Conservation (phyloP, 306 rosid species). For the Dryas alaskensis region DNA sequence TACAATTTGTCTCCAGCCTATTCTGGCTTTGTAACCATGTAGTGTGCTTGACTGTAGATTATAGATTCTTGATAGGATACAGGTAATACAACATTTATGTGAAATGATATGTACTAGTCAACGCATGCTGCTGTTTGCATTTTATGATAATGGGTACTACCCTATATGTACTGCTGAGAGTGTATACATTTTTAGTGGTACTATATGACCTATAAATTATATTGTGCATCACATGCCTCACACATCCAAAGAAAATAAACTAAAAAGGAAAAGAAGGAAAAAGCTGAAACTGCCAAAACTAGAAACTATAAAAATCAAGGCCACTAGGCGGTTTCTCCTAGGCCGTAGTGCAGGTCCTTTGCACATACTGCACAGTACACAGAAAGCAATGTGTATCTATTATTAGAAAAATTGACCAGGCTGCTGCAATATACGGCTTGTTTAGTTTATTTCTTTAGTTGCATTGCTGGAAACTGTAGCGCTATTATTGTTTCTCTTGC, state of each 20-base stretch:
- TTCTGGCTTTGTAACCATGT: not conserved
- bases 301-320: not conserved
- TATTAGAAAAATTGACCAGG: not conserved
- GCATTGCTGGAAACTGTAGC: not conserved
- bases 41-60: not conserved
- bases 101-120: not conserved
- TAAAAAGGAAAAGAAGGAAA: not conserved
- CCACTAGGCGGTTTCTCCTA: not conserved
- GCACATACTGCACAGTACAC: no score
- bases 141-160: not conserved
- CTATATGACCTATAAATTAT: not conserved
- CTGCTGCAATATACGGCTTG: not conserved
- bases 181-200: not conserved
- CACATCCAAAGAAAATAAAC: not conserved
- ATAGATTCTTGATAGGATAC: not conserved
- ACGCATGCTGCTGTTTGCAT: not conserved
- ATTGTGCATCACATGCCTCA: not conserved
- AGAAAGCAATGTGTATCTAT: no score
- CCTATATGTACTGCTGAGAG: not conserved
- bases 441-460: not conserved
- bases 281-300: not conserved
- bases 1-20: not conserved
- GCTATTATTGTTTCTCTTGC: slow-evolving; percentile 2
- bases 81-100: not conserved
- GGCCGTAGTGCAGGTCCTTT: not conserved